Evolutionary conservation across 2,329 filamentous ascomycete species (phyloP), one percentile per base, ranked within the genome.

Genomic region (Didymella pinodella): DNA sequence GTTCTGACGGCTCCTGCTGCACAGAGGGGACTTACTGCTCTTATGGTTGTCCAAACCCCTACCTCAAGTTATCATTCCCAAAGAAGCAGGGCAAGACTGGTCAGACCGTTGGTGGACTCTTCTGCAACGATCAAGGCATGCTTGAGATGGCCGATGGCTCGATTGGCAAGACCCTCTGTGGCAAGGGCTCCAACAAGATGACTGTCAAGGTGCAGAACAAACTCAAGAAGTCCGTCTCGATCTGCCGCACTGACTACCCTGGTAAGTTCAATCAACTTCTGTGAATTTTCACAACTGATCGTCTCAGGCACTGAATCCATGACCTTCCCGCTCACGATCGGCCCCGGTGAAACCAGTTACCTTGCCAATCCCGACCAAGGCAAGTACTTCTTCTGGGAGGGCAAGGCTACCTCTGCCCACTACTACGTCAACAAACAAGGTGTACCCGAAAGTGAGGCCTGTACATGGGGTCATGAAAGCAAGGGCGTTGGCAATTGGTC

Each of bases 181-280:
- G 90, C 71, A 68, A 80, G 31, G 93, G 93, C 62, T 84, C 85
- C 48, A 87, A 88, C 40, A 86, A 88, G 46, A 78, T 83, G 64
- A 76, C 69, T 65, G 86, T 97, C 66, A 82, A 83, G 59, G 86
- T 97, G 60, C 75, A 88, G 77, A 99, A 97, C 84, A 87, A 89
- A 54, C 83, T 97, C 32, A 73, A 78, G 48, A 74, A 85, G 36
- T 80, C 85, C 43, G 89, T 91, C 28, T 85, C 90, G 44, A 85
- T 96, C 68, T 99, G 95, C 87, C 92, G 92, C 78, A 98, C 95
- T 65, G 93, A 97, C 78, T 99, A 99, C 80, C 95, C 95, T 62
- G 94, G 93, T 85, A 74, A 75, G 77, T 66, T 3, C 20, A n/a
- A 22, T 2, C 18, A n/a, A 11, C 11, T 14, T 25, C 1, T 3